Base-by-base conservation (phyloP, 768 basidiomycete genomes). In the Cyclocybe cylindracea region DNA sequence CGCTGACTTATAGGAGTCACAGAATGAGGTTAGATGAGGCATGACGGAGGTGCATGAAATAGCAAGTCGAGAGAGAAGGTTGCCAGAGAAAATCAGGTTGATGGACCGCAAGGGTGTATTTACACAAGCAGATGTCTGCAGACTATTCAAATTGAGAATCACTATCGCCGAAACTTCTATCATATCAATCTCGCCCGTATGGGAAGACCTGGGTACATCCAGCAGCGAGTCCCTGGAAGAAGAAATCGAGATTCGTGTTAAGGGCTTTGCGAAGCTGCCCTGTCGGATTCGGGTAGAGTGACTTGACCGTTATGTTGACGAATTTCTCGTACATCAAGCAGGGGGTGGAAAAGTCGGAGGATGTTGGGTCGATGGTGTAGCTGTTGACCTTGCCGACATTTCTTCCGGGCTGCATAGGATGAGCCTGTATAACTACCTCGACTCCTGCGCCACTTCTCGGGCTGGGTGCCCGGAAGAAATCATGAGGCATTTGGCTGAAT, bases 371-470 rank as follows among this genome's bases (percentile, higher is more conserved):
- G 7, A 47, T 32, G 19, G 50, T 48, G 29, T 61, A 61, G 32
- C 44, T 61, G 42, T 54, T 57, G n/a, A 56, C 51, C 11, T 50
- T 48, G 7, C 38, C 50, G 7, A 33, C 42, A 10, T 61, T 61
- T 31, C 16, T 49, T 36, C 60, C 60, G 14, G 60, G 57, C 29
- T 56, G 38, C 39, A 61, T 52, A 18, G 60, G 60, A 24, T 59
- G 47, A 8, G 40, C 36, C 1, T 37, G 5, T n/a, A 49, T 48
- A 5, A 58, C 42, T 2, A 29, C 33, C 5, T 35, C 18, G 31
- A 55, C 42, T 13, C 54, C 56, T 8, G 48, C 36, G 7, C 41
- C 18, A 9, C 47, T 53, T 31, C 49, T 34, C 2, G 61, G 46
- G 6, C 46, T 42, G 18, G 54, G 50, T 6, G 49, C 33, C 32